These are phyloP conservation scores for Sphaerulina musiva DNA, from an alignment of 2,329 filamentous ascomycete genomes.

Conservation along the genomic window DNA sequence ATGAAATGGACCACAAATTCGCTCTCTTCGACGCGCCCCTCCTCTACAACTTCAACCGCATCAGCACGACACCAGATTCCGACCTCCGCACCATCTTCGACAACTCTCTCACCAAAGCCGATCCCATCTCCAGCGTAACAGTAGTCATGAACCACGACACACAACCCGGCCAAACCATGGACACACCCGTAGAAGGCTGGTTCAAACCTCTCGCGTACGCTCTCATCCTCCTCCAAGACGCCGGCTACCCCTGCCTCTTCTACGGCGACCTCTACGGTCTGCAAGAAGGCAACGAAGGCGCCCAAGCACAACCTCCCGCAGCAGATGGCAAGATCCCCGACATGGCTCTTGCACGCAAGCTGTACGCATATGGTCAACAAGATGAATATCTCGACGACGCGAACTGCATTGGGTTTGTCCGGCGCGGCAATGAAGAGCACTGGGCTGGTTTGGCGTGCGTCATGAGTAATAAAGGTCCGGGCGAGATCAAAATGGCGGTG, in stretches of 20 bases:
- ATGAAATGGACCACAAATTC: slow-evolving; percentile 48
- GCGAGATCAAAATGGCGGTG: slow-evolving; percentile 55
- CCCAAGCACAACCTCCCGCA: slow-evolving; percentile 44
- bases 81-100: slow-evolving; percentile 48
- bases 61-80: slow-evolving; percentile 46
- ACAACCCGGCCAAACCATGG: slow-evolving; percentile 55
- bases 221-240: slow-evolving; percentile 58
- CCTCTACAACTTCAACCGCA: slow-evolving; percentile 56
- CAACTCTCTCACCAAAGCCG: slow-evolving; percentile 17
- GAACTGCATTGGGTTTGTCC: slow-evolving; percentile 57
- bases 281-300: slow-evolving; percentile 54
- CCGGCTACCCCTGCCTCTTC: slow-evolving; percentile 61
- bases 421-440: slow-evolving; percentile 45
- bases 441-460: slow-evolving; percentile 50
- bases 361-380: slow-evolving; percentile 60
- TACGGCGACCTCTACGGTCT: slow-evolving; percentile 53
- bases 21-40: slow-evolving; percentile 63
- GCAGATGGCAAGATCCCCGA: slow-evolving; percentile 41
- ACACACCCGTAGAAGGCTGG: slow-evolving; percentile 56
- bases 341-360: slow-evolving; percentile 54
- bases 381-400: slow-evolving; percentile 56
- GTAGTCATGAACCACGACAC: slow-evolving; percentile 60
- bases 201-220: slow-evolving; percentile 68
- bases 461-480: slow-evolving; percentile 27
- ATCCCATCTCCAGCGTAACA: slow-evolving; percentile 15